Conservation (phyloP, 768 basidiomycete genomes). For the Russula ochroleuca region DNA sequence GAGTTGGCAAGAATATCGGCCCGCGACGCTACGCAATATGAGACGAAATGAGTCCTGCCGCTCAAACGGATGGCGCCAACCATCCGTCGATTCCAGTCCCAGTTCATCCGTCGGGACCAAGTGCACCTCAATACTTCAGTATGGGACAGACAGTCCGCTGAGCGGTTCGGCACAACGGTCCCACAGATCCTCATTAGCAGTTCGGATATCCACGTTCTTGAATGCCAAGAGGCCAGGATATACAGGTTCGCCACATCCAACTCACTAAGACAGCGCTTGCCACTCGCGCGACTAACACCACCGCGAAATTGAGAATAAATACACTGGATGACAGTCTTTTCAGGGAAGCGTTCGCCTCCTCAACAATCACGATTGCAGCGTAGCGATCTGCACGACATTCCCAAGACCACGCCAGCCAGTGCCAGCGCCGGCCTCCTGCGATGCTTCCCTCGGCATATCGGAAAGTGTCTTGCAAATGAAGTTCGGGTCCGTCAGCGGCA, state of each 20-base stretch:
- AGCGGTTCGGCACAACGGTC: background rate
- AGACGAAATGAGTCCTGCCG: background rate
- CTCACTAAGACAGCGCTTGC: background rate
- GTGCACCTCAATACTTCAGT: background rate
- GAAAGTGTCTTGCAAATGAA: conserved; percentile 74
- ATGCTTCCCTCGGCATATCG: conserved; percentile 53
- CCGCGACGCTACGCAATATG: background rate
- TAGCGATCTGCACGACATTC: conserved; percentile 53
- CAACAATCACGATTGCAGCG: conserved; percentile 30
- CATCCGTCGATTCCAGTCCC: background rate
- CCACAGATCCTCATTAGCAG: background rate
- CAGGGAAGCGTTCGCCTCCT: background rate
- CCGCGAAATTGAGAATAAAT: background rate
- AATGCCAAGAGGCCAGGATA: background rate
- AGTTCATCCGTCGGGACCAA: background rate
- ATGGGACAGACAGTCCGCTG: background rate
- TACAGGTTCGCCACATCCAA: background rate
- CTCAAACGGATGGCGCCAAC: too few species aligned
- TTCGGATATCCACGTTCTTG: background rate
- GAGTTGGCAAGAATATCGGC: background rate
- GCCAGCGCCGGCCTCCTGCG: conserved; percentile 58
- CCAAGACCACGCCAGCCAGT: conserved; percentile 87
- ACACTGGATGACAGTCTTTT: background rate
- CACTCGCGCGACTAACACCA: background rate
- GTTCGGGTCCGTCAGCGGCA: conserved; percentile 80